Percentiles rank a stretch among this genome's conserved stretches.
Conservation (phyloP, 768 basidiomycete genomes). For the Russula virescens region DNA sequence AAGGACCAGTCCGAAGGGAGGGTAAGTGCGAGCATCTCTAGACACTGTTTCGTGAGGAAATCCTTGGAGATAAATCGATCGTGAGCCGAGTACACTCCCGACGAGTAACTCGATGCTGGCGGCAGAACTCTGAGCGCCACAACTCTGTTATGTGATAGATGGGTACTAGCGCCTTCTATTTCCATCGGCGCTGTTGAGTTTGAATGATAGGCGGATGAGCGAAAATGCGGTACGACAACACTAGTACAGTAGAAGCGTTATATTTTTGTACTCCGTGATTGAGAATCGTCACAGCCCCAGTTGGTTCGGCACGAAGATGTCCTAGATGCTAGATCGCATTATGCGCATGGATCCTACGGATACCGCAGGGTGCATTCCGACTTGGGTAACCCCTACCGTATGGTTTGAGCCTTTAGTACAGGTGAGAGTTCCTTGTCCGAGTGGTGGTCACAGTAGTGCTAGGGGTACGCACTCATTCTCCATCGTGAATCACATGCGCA, state of each 20-base stretch:
- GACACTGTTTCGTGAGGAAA: slow-evolving; percentile 48
- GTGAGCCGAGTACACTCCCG: slow-evolving; percentile 41
- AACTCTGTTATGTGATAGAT: slow-evolving; percentile 30
- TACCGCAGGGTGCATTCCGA: slow-evolving; percentile 40
- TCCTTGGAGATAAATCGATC: slow-evolving; percentile 55
- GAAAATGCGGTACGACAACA: slow-evolving; percentile 2
- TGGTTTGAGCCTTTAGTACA: slow-evolving; percentile 37
- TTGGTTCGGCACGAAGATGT: slow-evolving; percentile 61
- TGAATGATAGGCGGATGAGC: background rate
- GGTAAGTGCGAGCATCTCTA: slow-evolving; percentile 58
- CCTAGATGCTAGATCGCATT: slow-evolving; percentile 57
- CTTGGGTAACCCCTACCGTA: slow-evolving; percentile 37
- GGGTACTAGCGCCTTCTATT: slow-evolving; percentile 15
- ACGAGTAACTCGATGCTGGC: slow-evolving; percentile 51
- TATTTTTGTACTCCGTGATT: slow-evolving; percentile 52
- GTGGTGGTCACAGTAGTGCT: slow-evolving; percentile 1
- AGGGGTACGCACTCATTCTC: slow-evolving; percentile 42
- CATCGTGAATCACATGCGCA: slow-evolving; percentile 56
- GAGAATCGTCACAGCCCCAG: slow-evolving; percentile 48
- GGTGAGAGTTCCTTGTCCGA: background rate
- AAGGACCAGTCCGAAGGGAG: slow-evolving; percentile 55
- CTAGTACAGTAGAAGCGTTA: slow-evolving; percentile 26
- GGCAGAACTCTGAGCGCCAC: slow-evolving; percentile 43
- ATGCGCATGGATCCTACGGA: slow-evolving; percentile 55
- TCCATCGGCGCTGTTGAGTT: background rate